Conservation (phyloP, 1,284 basidiomycete genomes). For the Marasmius tenuissimus region DNA sequence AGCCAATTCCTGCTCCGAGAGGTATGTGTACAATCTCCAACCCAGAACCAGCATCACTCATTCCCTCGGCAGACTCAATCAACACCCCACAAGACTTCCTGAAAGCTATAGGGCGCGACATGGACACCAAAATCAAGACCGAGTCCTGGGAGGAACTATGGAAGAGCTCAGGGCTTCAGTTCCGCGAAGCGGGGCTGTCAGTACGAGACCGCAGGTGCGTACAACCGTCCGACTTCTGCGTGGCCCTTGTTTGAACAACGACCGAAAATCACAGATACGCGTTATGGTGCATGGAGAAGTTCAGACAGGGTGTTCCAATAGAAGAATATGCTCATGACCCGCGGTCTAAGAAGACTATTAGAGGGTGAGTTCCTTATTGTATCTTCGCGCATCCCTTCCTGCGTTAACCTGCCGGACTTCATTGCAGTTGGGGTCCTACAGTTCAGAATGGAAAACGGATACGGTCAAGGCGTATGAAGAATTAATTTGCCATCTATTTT, state of each 20-base stretch:
- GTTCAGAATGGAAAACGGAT: constrained; percentile 77
- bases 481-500: constrained; percentile 3
- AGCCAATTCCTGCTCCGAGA: constrained; percentile 29
- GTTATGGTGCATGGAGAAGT: constrained; percentile 83
- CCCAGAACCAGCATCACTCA: constrained; percentile 10
- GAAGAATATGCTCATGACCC: constrained; percentile 62
- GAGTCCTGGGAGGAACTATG: constrained; percentile 71
- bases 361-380: constrained; percentile 56
- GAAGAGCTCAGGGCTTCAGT: constrained; percentile 49
- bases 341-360: constrained; percentile 69
- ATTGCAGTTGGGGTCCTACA: constrained; percentile 41
- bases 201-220: constrained; percentile 67
- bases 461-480: constrained; percentile 54
- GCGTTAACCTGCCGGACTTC: constrained; percentile 33
- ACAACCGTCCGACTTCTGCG: constrained; percentile 3
- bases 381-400: constrained; percentile 1
- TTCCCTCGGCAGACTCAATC: constrained; percentile 35
- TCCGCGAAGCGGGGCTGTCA: constrained; percentile 65
- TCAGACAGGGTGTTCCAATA: constrained; percentile 55
- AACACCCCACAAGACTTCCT: constrained; percentile 63
- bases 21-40: constrained; percentile 21
- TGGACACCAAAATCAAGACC: constrained; percentile 56
- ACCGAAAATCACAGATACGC: constrained; percentile 55
- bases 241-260: constrained; percentile 1
- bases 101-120: constrained; percentile 66